These are phyloP conservation scores for Cerioporus squamosus DNA, from an alignment of 1,284 basidiomycete genomes.

Conservation along the genomic window DNA sequence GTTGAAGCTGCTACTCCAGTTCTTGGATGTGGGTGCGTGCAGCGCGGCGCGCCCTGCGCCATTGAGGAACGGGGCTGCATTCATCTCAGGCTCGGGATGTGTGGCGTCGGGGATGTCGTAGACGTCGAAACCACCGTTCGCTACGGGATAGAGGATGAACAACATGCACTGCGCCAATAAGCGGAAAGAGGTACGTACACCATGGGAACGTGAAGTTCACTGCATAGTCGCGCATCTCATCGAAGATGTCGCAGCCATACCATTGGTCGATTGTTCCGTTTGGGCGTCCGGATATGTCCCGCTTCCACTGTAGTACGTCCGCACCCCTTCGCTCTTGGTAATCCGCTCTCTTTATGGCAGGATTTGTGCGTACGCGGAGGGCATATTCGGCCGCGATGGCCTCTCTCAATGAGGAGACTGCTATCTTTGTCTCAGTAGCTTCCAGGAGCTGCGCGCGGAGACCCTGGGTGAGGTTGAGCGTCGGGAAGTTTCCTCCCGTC, in stretches of 20 bases:
- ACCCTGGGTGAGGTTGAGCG: conserved; percentile 21
- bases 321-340: conserved; percentile 1
- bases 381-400: conserved; percentile 5
- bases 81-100: conserved; percentile 47
- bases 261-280: conserved; percentile 37
- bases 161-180: neutral
- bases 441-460: neutral
- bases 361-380: neutral
- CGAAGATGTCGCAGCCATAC: conserved; percentile 38
- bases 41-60: conserved; percentile 55
- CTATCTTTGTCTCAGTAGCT: neutral
- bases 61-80: conserved; percentile 60
- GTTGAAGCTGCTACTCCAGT: conserved; percentile 51
- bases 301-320: conserved; percentile 18
- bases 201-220: conserved; percentile 56
- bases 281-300: conserved; percentile 29
- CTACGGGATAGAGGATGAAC: conserved; percentile 9
- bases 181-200: conserved; percentile 47
- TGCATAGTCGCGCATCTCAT: conserved; percentile 39
- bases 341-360: neutral
- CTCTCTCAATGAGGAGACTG: conserved; percentile 10
- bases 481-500: conserved; percentile 48
- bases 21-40: conserved; percentile 64
- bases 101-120: conserved; percentile 62
- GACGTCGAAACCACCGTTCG: conserved; percentile 25